Evolutionary conservation across 176 grass and related monocot genomes (phyloP), one percentile per base, ranked within the genome.

Genomic region (Luzula sylvatica): DNA sequence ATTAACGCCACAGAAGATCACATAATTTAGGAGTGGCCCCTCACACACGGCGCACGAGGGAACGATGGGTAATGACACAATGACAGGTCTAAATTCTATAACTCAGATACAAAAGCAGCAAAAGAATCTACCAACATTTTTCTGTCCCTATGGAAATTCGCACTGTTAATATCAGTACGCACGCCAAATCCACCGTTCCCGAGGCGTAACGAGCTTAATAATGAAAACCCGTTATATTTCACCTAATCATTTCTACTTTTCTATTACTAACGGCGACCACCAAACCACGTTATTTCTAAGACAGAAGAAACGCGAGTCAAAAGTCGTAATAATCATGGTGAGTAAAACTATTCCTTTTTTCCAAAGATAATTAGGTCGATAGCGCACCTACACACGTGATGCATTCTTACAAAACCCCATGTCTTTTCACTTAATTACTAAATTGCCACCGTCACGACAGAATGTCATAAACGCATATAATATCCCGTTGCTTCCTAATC

Each of bases 21-120:
- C 16, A 35, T 3, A 7, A 32, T 4, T 9, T 13, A 13, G 23
- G 45, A 29, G 11, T 43, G 8, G 58, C 41, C 42, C 15, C 74
- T 21, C 50, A 58, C 15, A 9, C 56, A 13, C 13, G 2, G 65
- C 66, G 78, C 72, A 82, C 71, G 78, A 71, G 71, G 78, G 71
- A 61, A 60, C 23, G 24, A 21, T 48, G 29, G 57, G 16, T 41
- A n/a, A n/a, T n/a, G n/a, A n/a, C n/a, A 38, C 23, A 52, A 55
- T 26, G 23, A 35, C 30, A 35, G 30, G 7, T 4, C 30, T 35
- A 35, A 35, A 4, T 35, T 35, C 9, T 35, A 35, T 35, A 35
- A 35, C 7, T 9, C 30, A 35, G 30, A 35, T 9, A 35, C 30
- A 35, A 4, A 35, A 35, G 30, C 5, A 35, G 9, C 0, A 9